A percentile compares a stretch with the other conserved stretches of the same genome.
phyloP scores from a whole-genome alignment of 768 basidiomycete species.

The Pisolithus sp. region DNA sequence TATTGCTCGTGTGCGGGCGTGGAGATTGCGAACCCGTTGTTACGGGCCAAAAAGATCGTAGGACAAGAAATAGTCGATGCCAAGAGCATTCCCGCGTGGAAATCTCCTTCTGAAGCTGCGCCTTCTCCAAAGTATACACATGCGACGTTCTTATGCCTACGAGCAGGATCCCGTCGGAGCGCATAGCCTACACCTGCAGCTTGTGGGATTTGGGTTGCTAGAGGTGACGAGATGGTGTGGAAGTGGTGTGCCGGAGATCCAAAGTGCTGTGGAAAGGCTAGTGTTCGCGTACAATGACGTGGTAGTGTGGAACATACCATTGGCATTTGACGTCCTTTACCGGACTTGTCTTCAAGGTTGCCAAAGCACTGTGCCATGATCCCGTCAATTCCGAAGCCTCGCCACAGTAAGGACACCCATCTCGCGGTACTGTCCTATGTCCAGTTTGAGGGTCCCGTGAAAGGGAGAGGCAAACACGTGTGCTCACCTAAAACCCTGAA shows the following conservation, averaged over 20 bases:
- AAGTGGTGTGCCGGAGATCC: slow-evolving; percentile 81
- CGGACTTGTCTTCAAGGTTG: slow-evolving; percentile 69
- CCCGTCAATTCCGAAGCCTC: slow-evolving; percentile 72
- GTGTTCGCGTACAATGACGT: slow-evolving; percentile 1
- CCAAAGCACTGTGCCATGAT: slow-evolving; percentile 92
- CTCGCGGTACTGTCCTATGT: slow-evolving; percentile 82
- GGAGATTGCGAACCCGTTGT: slow-evolving; percentile 93
- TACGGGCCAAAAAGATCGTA: slow-evolving; percentile 66
- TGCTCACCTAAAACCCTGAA: slow-evolving; percentile 64
- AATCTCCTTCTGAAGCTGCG: slow-evolving; percentile 91
- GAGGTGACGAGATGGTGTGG: slow-evolving; percentile 88
- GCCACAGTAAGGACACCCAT: slow-evolving; percentile 87
- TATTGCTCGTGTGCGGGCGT: slow-evolving; percentile 88
- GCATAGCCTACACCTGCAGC: slow-evolving; percentile 92
- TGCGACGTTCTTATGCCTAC: slow-evolving; percentile 67
- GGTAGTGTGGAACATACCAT: slow-evolving; percentile 45
- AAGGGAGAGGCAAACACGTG: background rate
- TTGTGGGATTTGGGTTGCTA: slow-evolving; percentile 93
- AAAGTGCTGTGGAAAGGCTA: slow-evolving; percentile 54
- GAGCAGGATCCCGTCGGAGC: slow-evolving; percentile 66
- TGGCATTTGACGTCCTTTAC: slow-evolving; percentile 91
- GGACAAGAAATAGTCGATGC: slow-evolving; percentile 74
- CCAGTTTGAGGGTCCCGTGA: slow-evolving; percentile 1
- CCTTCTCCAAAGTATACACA: slow-evolving; percentile 93
- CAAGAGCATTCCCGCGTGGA: slow-evolving; percentile 84